These are phyloP conservation scores for Terfezia claveryi DNA, from an alignment of 495 filamentous ascomycete species.

Conservation along the genomic window DNA sequence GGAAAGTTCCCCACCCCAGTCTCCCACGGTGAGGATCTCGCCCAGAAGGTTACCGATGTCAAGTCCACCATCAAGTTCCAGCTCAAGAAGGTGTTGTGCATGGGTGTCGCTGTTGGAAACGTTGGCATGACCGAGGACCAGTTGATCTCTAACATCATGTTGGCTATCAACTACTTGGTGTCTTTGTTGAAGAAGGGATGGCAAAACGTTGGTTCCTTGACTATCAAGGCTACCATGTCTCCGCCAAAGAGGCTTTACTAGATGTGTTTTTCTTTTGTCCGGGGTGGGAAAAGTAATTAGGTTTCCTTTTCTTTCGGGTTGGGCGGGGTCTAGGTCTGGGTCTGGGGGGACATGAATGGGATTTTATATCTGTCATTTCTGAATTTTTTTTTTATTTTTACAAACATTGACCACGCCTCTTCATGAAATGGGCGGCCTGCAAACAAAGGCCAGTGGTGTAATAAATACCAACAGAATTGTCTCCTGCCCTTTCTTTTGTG, in stretches of 20 bases:
- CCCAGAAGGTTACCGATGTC: constrained; percentile 87
- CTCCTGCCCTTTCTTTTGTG: no score
- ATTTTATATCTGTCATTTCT: no score
- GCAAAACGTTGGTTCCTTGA: constrained; percentile 98
- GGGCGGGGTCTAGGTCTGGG: no score
- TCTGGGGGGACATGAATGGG: no score
- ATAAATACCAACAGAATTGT: no score
- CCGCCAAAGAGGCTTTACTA: constrained; percentile 94
- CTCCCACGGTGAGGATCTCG: constrained; percentile 83
- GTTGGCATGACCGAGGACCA: constrained; percentile 94
- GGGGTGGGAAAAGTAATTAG: no score
- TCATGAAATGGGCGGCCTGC: no score
- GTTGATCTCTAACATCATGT: constrained; percentile 79
- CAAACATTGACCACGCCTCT: no score
- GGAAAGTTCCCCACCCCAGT: constrained; percentile 98
- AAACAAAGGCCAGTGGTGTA: no score
- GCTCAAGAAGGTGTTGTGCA: constrained; percentile 98
- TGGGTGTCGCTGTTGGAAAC: constrained; percentile 96
- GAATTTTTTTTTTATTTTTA: no score
- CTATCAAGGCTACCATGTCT: constrained; percentile 98
- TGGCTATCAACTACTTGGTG: constrained; percentile 99
- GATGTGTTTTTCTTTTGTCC: constrained; percentile 12
- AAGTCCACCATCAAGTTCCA: constrained; percentile 99
- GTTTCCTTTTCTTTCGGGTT: no score
- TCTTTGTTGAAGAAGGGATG: constrained; percentile 98